Conservation (phyloP, 176 grass and related monocot species). For the Pontederia paniculata region DNA sequence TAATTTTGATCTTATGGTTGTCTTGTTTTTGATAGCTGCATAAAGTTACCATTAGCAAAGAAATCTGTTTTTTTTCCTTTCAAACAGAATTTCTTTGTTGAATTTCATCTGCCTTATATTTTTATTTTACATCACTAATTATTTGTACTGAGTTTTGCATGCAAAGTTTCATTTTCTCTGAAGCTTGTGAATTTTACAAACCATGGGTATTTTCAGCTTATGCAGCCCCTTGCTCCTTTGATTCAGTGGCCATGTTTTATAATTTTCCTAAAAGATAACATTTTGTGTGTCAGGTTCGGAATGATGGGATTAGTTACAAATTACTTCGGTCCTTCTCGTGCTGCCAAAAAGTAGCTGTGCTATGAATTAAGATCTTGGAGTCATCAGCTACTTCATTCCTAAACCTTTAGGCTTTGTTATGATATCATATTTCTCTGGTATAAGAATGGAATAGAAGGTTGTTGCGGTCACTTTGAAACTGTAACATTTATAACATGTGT, state of each 20-base stretch:
- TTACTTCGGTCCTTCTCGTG: constrained; percentile 68
- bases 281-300: constrained; percentile 60
- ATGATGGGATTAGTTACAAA: constrained; percentile 90
- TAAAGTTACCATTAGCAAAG: not conserved
- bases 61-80: too few species aligned
- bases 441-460: too few species aligned
- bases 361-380: too few species aligned
- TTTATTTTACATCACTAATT: not conserved
- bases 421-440: too few species aligned
- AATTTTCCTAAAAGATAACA: not conserved
- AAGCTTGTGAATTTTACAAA: not conserved
- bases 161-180: not conserved
- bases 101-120: constrained; percentile 16
- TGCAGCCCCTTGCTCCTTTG: not conserved
- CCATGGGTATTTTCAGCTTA: not conserved
- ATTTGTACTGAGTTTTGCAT: not conserved
- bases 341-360: constrained; percentile 21
- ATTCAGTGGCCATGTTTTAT: not conserved
- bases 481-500: too few species aligned
- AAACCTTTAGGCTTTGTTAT: too few species aligned
- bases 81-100: not conserved
- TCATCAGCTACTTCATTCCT: too few species aligned
- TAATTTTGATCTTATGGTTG: not conserved
- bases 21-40: not conserved
- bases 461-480: too few species aligned